Evolutionary conservation across 2,329 filamentous ascomycete genomes (phyloP).

Genomic region (Dothiorella sarmentorum): DNA sequence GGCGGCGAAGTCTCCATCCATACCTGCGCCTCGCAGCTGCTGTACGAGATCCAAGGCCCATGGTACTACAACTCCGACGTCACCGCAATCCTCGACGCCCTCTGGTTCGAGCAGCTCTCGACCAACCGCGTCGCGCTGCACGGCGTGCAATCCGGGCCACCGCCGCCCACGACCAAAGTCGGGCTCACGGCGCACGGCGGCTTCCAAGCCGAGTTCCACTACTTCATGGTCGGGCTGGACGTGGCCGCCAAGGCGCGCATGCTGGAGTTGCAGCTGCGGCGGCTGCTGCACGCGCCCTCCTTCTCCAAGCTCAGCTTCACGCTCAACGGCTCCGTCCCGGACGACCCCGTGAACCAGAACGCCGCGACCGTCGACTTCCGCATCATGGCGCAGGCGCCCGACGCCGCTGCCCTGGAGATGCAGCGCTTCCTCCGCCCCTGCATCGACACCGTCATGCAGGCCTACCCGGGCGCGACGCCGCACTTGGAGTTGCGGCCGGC

Average conservation of each 20-base stretch:
- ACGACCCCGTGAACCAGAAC: slow-evolving; percentile 44
- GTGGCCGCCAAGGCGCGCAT: slow-evolving; percentile 43
- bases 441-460: slow-evolving; percentile 42
- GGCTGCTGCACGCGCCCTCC: slow-evolving; percentile 35
- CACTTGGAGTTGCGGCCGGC: slow-evolving; percentile 39
- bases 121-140: slow-evolving; percentile 49
- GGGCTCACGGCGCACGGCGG: slow-evolving; percentile 45
- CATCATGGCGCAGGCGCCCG: slow-evolving; percentile 46
- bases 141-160: slow-evolving; percentile 43
- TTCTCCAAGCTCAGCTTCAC: slow-evolving; percentile 39
- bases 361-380: slow-evolving; percentile 49
- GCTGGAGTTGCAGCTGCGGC: slow-evolving; percentile 37
- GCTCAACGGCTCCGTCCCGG: slow-evolving; percentile 38
- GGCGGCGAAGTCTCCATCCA: slow-evolving; percentile 23
- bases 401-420: slow-evolving; percentile 33
- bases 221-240: slow-evolving; percentile 45
- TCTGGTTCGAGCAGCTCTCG: slow-evolving; percentile 51
- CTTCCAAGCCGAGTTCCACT: slow-evolving; percentile 47
- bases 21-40: slow-evolving; percentile 21
- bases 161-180: slow-evolving; percentile 41
- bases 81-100: slow-evolving; percentile 49
- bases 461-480: slow-evolving; percentile 44
- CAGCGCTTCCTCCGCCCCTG: slow-evolving; percentile 40
- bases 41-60: slow-evolving; percentile 38
- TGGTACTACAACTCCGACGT: slow-evolving; percentile 59